These are phyloP conservation scores for Achaetomium macrosporum DNA, from an alignment of 2,329 filamentous ascomycete genomes.

Conservation along the genomic window DNA sequence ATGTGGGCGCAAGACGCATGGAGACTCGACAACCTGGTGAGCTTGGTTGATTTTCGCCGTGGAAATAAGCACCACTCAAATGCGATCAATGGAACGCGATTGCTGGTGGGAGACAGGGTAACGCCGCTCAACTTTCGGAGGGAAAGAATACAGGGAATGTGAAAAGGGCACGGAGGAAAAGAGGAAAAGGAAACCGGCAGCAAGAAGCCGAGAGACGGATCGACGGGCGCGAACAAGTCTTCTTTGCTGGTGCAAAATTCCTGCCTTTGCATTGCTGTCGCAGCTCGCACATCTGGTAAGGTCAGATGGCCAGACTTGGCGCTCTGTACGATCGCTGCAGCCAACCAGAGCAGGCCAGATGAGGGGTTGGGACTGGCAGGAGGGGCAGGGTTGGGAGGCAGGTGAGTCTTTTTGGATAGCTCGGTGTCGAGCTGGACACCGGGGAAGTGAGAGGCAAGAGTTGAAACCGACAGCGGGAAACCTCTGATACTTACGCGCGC, in stretches of 20 bases:
- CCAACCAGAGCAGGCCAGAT: conserved; percentile 24
- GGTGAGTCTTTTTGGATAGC: conserved; percentile 24
- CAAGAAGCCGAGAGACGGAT: neutral
- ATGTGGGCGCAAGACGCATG: conserved; percentile 20
- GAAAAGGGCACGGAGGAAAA: neutral
- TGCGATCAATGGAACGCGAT: neutral
- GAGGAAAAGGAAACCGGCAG: neutral
- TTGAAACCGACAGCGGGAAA: conserved; percentile 7
- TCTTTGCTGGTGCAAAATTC: conserved; percentile 11
- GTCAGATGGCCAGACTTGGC: conserved; percentile 27
- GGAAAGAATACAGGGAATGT: neutral
- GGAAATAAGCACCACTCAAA: neutral
- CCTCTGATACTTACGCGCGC: conserved; percentile 17
- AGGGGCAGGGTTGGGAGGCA: conserved; percentile 21
- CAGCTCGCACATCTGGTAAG: conserved; percentile 24
- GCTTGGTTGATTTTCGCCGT: neutral
- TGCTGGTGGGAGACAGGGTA: neutral
- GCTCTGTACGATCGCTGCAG: conserved; percentile 22
- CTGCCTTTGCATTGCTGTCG: conserved; percentile 16
- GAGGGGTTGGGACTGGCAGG: conserved; percentile 25
- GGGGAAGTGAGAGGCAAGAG: neutral
- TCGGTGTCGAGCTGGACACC: conserved; percentile 17
- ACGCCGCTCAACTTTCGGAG: neutral
- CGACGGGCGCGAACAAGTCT: neutral
- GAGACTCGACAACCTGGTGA: conserved; percentile 17